Conservation (phyloP, 1,284 basidiomycete genomes). For the Rhodotorula sp. region DNA sequence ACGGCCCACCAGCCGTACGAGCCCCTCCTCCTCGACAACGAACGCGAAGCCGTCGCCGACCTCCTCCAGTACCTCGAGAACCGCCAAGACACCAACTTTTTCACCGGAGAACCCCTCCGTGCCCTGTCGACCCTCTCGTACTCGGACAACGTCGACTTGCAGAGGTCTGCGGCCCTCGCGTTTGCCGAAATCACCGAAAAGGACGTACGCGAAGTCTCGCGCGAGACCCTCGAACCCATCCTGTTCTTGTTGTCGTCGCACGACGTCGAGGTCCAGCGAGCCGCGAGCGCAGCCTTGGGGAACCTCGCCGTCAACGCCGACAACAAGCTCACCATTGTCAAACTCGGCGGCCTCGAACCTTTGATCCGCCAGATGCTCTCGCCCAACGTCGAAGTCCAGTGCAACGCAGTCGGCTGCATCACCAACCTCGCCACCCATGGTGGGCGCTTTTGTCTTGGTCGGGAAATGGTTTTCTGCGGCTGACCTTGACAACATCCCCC, state of each 20-base stretch:
- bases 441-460: slow-evolving; percentile 51
- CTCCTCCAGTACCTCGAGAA: slow-evolving; percentile 97
- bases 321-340: slow-evolving; percentile 98
- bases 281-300: slow-evolving; percentile 95
- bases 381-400: slow-evolving; percentile 98
- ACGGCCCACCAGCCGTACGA: slow-evolving; percentile 53
- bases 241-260: slow-evolving; percentile 96
- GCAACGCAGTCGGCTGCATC: slow-evolving; percentile 99
- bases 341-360: slow-evolving; percentile 94
- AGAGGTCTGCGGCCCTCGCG: slow-evolving; percentile 94
- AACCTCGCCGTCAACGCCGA: slow-evolving; percentile 98
- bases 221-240: slow-evolving; percentile 97
- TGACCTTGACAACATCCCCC: background rate
- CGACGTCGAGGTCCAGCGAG: slow-evolving; percentile 97
- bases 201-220: slow-evolving; percentile 92
- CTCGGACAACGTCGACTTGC: slow-evolving; percentile 98
- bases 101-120: slow-evolving; percentile 83
- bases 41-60: slow-evolving; percentile 97
- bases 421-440: slow-evolving; percentile 98
- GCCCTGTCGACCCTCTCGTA: slow-evolving; percentile 97
- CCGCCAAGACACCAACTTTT: slow-evolving; percentile 94
- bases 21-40: slow-evolving; percentile 92
- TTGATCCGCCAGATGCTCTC: slow-evolving; percentile 98
- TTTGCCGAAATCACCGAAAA: slow-evolving; percentile 99
- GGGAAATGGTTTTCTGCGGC: background rate